Conservation (phyloP, 108 stramenopile genomes). For the Pseudonitzschia multistriata region DNA sequence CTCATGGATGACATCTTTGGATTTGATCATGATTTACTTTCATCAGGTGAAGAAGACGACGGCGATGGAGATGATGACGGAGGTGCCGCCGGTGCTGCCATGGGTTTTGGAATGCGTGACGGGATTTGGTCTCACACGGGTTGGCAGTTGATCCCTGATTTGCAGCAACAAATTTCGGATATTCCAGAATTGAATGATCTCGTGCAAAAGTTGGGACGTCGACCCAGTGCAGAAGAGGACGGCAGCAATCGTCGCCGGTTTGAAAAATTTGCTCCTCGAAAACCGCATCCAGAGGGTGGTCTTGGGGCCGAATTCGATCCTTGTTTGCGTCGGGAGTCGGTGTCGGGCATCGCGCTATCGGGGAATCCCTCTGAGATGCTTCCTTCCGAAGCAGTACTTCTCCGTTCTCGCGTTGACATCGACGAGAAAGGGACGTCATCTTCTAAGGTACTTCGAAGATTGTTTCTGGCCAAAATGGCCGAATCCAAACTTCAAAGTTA, state of each 20-base stretch:
- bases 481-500: conserved; percentile 70
- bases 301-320: conserved; percentile 62
- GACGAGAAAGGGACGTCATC: conserved; percentile 16
- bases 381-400: conserved; percentile 67
- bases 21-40: conserved; percentile 53
- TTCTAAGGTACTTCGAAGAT: conserved; percentile 41
- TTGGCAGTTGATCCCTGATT: conserved; percentile 52
- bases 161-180: conserved; percentile 45
- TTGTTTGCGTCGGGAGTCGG: conserved; percentile 41
- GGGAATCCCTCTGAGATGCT: conserved; percentile 69
- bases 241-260: background rate
- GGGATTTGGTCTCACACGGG: conserved; percentile 70
- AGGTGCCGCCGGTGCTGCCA: background rate
- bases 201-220: conserved; percentile 45
- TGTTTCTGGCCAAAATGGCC: conserved; percentile 69
- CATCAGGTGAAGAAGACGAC: conserved; percentile 23
- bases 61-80: conserved; percentile 13
- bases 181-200: conserved; percentile 61
- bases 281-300: conserved; percentile 40
- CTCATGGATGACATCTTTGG: conserved; percentile 66
- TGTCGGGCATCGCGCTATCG: conserved; percentile 54
- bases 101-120: conserved; percentile 63
- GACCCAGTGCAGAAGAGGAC: conserved; percentile 52
- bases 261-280: conserved; percentile 52
- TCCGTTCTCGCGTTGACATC: conserved; percentile 15